These are phyloP conservation scores for Ascochyta lentis DNA, from an alignment of 2,329 filamentous ascomycete species.

Conservation along the genomic window DNA sequence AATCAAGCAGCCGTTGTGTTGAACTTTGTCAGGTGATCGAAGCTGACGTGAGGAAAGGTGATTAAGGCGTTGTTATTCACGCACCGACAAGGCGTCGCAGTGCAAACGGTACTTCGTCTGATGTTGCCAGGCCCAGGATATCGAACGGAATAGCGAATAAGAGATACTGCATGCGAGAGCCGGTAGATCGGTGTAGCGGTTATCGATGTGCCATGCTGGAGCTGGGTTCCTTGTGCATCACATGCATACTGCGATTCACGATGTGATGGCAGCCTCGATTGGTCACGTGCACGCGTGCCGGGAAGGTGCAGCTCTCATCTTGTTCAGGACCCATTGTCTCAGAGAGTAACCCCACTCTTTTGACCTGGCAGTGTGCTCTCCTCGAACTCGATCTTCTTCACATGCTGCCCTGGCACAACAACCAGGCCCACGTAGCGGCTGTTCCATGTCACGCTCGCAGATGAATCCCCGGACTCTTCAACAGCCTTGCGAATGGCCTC, in stretches of 20 bases:
- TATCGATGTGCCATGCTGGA: background rate
- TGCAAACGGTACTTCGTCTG: background rate
- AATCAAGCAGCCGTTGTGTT: background rate
- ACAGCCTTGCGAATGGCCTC: constrained; percentile 51
- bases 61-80: background rate
- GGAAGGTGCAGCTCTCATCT: background rate
- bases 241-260: background rate
- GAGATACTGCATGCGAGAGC: background rate
- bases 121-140: background rate
- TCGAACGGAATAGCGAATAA: background rate
- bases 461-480: constrained; percentile 51
- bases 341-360: constrained; percentile 34
- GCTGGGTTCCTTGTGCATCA: background rate
- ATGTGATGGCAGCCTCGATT: background rate
- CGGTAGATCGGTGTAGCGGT: too few relatives aligned
- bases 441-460: constrained; percentile 71
- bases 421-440: constrained; percentile 88
- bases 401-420: constrained; percentile 85
- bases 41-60: too few relatives aligned
- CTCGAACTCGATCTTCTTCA: constrained; percentile 88
- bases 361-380: constrained; percentile 53
- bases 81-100: background rate
- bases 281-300: background rate
- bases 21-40: background rate
- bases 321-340: constrained; percentile 1